A percentile compares a stretch with the other conserved stretches of the same genome.
phyloP scores from a whole-genome alignment of 2,329 filamentous ascomycete species.

The Aphanocladium album region DNA sequence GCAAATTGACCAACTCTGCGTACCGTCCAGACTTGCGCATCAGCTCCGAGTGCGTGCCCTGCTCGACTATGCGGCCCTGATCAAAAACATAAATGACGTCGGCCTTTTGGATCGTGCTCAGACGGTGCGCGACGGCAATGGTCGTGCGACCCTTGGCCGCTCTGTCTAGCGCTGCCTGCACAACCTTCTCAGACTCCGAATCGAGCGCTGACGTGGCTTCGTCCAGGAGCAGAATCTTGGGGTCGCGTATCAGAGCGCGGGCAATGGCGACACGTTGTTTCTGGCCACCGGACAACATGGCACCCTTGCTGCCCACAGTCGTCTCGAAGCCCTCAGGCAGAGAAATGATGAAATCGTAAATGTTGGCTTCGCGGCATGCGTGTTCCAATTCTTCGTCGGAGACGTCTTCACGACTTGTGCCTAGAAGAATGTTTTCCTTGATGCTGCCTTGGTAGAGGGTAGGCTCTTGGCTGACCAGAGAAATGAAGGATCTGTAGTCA shows the following conservation, averaged over 20 bases:
- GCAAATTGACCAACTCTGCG: constrained; percentile 72
- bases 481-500: constrained; percentile 76
- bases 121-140: constrained; percentile 86
- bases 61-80: constrained; percentile 78
- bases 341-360: constrained; percentile 85
- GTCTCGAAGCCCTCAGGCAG: constrained; percentile 83
- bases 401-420: constrained; percentile 61
- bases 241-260: constrained; percentile 82
- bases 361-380: constrained; percentile 86
- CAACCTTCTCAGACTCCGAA: constrained; percentile 71
- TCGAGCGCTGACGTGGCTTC: constrained; percentile 77
- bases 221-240: constrained; percentile 78
- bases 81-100: constrained; percentile 98
- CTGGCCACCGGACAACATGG: constrained; percentile 82
- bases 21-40: constrained; percentile 68
- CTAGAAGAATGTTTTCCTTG: constrained; percentile 82
- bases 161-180: constrained; percentile 74
- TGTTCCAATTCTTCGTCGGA: constrained; percentile 67
- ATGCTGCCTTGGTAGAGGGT: constrained; percentile 93
- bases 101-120: constrained; percentile 91
- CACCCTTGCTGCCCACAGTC: constrained; percentile 79
- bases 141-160: constrained; percentile 83
- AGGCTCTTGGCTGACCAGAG: constrained; percentile 90
- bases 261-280: constrained; percentile 95
- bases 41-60: constrained; percentile 71